A percentile compares a stretch with the other conserved stretches of the same genome.
Conservation (phyloP, 2,329 filamentous ascomycete genomes). For the Parafenestella ontariensis region DNA sequence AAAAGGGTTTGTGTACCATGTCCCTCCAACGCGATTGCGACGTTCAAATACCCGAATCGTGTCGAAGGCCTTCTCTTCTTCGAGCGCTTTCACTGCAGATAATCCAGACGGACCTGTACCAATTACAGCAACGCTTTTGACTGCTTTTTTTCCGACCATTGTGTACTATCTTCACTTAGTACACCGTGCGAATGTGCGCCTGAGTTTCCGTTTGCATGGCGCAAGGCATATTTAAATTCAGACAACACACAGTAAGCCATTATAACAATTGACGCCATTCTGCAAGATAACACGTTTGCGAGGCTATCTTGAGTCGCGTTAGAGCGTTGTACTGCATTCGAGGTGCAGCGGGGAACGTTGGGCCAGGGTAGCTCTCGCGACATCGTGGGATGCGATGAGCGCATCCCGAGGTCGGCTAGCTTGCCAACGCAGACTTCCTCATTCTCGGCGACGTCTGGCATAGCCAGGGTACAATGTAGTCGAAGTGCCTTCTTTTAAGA, state of each 20-base stretch:
- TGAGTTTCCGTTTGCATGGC: not conserved
- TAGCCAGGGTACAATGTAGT: no score
- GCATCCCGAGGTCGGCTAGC: not conserved
- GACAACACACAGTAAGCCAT: no score
- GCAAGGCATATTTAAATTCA: not conserved
- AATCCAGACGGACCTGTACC: constrained; percentile 5
- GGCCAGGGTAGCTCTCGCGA: not conserved
- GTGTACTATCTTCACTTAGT: not conserved
- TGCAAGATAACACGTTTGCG: constrained; percentile 8
- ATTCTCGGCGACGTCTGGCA: no score
- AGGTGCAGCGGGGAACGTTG: not conserved
- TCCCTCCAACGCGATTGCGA: not conserved
- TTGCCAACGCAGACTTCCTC: no score
- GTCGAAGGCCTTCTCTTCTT: not conserved
- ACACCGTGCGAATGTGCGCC: not conserved
- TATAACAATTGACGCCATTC: constrained; percentile 5
- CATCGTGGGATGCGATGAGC: not conserved
- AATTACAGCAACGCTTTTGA: constrained; percentile 3
- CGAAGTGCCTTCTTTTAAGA: no score
- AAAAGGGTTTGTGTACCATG: not conserved
- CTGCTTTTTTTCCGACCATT: not conserved
- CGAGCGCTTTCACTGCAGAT: constrained; percentile 8
- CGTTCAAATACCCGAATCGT: not conserved
- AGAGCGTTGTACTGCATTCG: not conserved
- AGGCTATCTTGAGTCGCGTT: not conserved